phyloP scores from a whole-genome alignment of 108 stramenopile genomes.

The Nannochloropsis salina region DNA sequence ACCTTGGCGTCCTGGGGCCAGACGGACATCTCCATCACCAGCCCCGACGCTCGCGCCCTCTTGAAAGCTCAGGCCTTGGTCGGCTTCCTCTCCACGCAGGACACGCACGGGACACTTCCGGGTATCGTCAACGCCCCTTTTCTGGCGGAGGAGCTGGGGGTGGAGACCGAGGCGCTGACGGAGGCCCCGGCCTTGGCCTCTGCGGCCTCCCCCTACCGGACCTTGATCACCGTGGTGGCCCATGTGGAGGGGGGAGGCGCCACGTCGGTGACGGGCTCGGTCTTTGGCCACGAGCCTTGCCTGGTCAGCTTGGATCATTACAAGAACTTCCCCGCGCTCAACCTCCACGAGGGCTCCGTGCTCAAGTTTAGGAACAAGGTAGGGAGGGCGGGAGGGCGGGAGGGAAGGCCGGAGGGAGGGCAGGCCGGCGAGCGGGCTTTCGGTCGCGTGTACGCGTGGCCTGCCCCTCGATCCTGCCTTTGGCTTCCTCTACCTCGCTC shows the following conservation, averaged over 20 bases:
- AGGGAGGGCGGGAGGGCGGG: slow-evolving; percentile 32
- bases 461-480: background rate
- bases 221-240: slow-evolving; percentile 48
- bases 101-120: slow-evolving; percentile 33
- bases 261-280: slow-evolving; percentile 48
- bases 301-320: slow-evolving; percentile 54
- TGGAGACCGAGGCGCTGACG: slow-evolving; percentile 24
- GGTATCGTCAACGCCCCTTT: slow-evolving; percentile 52
- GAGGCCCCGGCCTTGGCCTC: background rate
- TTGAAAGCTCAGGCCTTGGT: slow-evolving; percentile 49
- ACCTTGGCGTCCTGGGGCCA: slow-evolving; percentile 36
- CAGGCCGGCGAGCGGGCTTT: too few species aligned
- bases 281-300: slow-evolving; percentile 54
- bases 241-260: slow-evolving; percentile 40
- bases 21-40: slow-evolving; percentile 44
- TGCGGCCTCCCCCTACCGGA: slow-evolving; percentile 51
- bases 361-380: slow-evolving; percentile 43
- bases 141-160: slow-evolving; percentile 49
- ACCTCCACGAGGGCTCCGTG: slow-evolving; percentile 51
- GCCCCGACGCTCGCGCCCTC: slow-evolving; percentile 36
- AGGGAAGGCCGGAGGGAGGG: slow-evolving; percentile 39
- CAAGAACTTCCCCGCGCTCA: slow-evolving; percentile 51
- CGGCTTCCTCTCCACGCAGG: slow-evolving; percentile 44
- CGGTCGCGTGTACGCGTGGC: background rate
- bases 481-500: background rate